Conservation (phyloP, 495 filamentous ascomycete species). For the Penicillium pancosmium region DNA sequence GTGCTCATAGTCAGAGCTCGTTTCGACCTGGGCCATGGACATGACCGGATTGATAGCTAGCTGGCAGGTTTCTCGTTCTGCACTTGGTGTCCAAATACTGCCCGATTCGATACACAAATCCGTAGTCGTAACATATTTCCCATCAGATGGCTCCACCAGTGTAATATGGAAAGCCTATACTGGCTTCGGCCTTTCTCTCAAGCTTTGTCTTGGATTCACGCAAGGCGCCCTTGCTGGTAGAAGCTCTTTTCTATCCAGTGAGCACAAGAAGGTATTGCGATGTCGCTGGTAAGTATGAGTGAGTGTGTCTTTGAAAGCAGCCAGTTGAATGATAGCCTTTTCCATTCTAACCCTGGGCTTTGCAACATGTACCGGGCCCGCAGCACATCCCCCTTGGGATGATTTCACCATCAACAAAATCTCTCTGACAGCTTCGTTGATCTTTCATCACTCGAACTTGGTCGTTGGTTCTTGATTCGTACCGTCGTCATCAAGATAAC, state of each 20-base stretch:
- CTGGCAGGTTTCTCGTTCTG: background rate
- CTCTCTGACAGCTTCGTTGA: background rate
- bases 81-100: background rate
- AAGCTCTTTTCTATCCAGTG: background rate
- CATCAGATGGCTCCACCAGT: background rate
- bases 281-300: background rate
- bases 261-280: background rate
- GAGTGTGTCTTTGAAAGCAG: background rate
- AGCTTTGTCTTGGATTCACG: background rate
- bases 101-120: background rate
- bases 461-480: background rate
- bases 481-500: background rate
- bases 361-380: background rate
- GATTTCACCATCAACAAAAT: background rate
- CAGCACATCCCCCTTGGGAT: constrained; percentile 2
- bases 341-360: background rate
- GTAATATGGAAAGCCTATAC: background rate
- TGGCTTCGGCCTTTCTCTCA: background rate
- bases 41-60: background rate
- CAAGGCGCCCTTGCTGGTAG: background rate
- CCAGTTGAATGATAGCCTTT: background rate
- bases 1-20: background rate
- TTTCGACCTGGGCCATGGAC: background rate
- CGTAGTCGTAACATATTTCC: background rate
- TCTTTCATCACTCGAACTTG: background rate